Percentiles rank a stretch among this genome's conserved stretches.
Conservation (phyloP, 75 land plant genomes). For the Sequoia sempervirens region DNA sequence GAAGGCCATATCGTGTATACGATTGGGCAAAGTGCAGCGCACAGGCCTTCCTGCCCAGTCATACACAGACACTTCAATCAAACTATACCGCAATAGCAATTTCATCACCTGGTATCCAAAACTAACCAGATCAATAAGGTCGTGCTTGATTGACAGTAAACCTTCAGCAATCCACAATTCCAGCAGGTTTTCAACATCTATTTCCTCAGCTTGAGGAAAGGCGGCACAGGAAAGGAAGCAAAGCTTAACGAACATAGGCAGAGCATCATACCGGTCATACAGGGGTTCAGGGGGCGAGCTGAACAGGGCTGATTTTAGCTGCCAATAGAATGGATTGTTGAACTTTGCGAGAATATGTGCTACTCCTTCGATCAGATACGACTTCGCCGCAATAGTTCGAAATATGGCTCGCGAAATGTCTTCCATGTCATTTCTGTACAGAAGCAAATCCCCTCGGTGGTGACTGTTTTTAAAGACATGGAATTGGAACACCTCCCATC, state of each 20-base stretch:
- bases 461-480: neutral
- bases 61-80: neutral
- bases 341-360: neutral
- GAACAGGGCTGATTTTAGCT: neutral
- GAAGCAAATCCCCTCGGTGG: neutral
- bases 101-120: neutral
- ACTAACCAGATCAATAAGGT: neutral
- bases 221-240: conserved; percentile 2
- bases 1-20: neutral
- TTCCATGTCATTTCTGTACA: neutral
- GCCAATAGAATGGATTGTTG: neutral
- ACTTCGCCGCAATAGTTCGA: neutral
- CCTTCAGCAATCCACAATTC: conserved; percentile 3
- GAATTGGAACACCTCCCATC: neutral
- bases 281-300: neutral
- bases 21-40: neutral
- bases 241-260: neutral
- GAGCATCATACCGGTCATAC: neutral
- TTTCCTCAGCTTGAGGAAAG: neutral
- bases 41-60: neutral
- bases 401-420: neutral
- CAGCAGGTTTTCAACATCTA: neutral
- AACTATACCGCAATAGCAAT: neutral
- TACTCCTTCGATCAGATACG: neutral
- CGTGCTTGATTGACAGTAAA: neutral